Evolutionary conservation across 345 rosid species (phyloP), one percentile per base, ranked within the genome.

Genomic region (Arabis hirsuta): DNA sequence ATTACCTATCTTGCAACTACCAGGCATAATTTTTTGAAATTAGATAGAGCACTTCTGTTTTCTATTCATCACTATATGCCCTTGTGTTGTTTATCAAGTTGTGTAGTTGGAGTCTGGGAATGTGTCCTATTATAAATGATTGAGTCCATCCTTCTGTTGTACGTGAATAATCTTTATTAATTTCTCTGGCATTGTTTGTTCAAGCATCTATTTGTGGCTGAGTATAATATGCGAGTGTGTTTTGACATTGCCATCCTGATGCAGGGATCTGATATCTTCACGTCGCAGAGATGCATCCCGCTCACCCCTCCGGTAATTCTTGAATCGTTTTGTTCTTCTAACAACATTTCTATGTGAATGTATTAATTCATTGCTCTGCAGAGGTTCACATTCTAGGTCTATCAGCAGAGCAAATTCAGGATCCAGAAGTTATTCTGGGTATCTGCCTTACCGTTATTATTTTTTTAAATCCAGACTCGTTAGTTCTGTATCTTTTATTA

Each of bases 401-500:
- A 67, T 64, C 71, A 84, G 90, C 81, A 81, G 72, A 75, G 76
- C 89, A 29, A 78, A 57, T 70, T 90, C 92, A 72, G 82, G 84
- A 57, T 89, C 91, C 2, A 78, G 87, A 81, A 89, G 93, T 75
- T 64, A 76, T 62, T 86, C 92, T 26, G 79, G 81, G 96, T 91
- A 84, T 66, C 84, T 56, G 12, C 59, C 41, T 45, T 55, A 16
- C 22, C 3, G 22, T 45, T 54, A 12, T 42, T 54, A 36, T 53
- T 12, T 43, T 67, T 32, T 31, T 59, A 7, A 26, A 31, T 50
- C 14, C 54, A 16, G 52, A 41, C 48, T 16, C 19, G 58, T 14
- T 41, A 8, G 19, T 45, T 45, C 47, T 63, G 13, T 20, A 63
- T 74, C 52, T 48, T 12, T 7, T 27, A 45, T 53, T 52, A 44